Base-by-base conservation (phyloP, 306 rosid genomes). In the Oxytropis ochrocephala region DNA sequence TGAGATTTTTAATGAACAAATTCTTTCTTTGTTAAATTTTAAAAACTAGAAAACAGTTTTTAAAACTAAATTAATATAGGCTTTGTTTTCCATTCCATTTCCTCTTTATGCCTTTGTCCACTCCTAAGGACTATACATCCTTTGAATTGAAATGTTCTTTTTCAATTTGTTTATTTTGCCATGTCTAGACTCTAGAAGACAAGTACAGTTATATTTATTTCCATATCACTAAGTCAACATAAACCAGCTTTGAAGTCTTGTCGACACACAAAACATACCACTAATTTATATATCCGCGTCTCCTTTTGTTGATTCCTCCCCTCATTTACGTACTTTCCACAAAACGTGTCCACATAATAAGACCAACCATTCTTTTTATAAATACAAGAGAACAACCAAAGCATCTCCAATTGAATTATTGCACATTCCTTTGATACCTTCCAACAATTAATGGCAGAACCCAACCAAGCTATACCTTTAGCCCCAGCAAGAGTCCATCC, bases 381-480 rank as follows among this genome's bases (percentile, higher is more conserved):
- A 41, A 19, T 39, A 29, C 30, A 19, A 9, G 11, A 39, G 16
- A 54, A 27, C 48, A 19, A 49, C 19, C 12, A 3, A 30, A 57
- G 2, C 57, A 17, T n/a, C 7, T 41, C 54, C n/a, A 27, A 66
- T 53, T 13, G 35, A 33, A 19, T 48, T 49, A 19, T 48, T 49
- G 29, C 32, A 12, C 61, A 33, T 43, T 7, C 42, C 42, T 66
- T 41, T 17, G 35, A 53, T 18, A 27, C 70, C 36, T 32, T 24
- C 57, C 14, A 75, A 11, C 78, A 46, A 21, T 24, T 24, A 24
- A 78, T 78, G 82, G 69, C 74, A 67, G 48, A 57, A 19, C 6
- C 54, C 1, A 87, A 72, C 35, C 74, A 78, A 65, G 78, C 33
- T 12, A 57, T 14, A 32, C 82, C 77, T 5, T 17, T 71, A 55